Evolutionary conservation across 805 yeast species (phyloP).

Genomic region (Pichia phayaonensis): DNA sequence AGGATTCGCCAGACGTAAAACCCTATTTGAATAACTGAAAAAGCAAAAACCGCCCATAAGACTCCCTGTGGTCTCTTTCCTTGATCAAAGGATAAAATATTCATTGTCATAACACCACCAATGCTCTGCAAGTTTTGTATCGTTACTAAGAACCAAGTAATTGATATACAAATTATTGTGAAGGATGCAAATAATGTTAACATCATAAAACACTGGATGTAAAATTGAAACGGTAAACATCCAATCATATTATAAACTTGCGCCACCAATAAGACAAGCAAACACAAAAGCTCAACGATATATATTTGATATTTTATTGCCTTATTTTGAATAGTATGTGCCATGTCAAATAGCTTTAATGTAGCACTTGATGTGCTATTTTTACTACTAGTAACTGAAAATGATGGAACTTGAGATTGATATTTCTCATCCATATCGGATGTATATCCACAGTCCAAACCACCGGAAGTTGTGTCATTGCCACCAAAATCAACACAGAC

Average conservation of each 20-base stretch:
- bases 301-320: constrained; percentile 9
- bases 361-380: constrained; percentile 5
- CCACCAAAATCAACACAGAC: constrained; percentile 11
- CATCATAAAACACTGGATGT: neutral
- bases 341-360: constrained; percentile 10
- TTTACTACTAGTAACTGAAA: constrained; percentile 8
- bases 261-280: constrained; percentile 4
- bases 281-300: constrained; percentile 9
- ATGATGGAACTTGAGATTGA: constrained; percentile 9
- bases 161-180: constrained; percentile 7
- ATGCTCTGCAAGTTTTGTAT: constrained; percentile 1
- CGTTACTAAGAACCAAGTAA: constrained; percentile 10
- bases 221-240: constrained; percentile 11
- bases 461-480: neutral
- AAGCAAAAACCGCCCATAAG: constrained; percentile 10
- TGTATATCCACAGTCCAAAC: constrained; percentile 11
- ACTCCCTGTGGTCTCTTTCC: constrained; percentile 5
- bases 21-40: constrained; percentile 2
- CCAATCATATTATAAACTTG: constrained; percentile 9
- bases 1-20: constrained; percentile 3
- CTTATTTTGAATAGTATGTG: constrained; percentile 8
- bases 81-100: constrained; percentile 6
- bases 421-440: constrained; percentile 8
- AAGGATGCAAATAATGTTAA: neutral
- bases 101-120: constrained; percentile 10